Evolutionary conservation across 768 basidiomycete genomes (phyloP).

Genomic region (Leccinum variicolor): DNA sequence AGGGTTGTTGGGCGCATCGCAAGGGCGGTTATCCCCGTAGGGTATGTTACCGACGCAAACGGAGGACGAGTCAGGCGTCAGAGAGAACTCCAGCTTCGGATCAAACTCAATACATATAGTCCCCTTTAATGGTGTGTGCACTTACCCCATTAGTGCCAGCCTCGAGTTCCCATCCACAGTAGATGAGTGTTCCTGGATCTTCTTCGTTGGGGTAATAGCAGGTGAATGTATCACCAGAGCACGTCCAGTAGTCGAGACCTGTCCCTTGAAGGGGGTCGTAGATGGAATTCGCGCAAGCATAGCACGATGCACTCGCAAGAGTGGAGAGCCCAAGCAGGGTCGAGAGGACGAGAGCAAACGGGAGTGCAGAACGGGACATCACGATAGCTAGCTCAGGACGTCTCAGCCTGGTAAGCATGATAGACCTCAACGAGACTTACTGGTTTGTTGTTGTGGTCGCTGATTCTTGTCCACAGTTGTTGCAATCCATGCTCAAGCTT

Average conservation of each 20-base stretch:
- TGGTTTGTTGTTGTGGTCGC: background rate
- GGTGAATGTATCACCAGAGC: conserved; percentile 2
- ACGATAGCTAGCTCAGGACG: background rate
- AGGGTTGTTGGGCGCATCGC: conserved; percentile 4
- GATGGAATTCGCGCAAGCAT: conserved; percentile 3
- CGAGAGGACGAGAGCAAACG: background rate
- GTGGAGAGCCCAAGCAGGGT: conserved; percentile 1
- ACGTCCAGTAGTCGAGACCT: conserved; percentile 9
- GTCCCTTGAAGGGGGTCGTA: background rate
- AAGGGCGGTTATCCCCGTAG: conserved; percentile 1
- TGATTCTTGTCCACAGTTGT: background rate
- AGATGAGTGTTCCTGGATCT: conserved; percentile 9
- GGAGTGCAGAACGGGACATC: background rate
- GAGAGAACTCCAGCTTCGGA: background rate
- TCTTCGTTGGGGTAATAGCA: conserved; percentile 12
- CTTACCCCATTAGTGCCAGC: background rate
- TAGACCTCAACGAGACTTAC: background rate
- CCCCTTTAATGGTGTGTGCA: background rate
- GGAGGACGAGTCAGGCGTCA: conserved; percentile 1
- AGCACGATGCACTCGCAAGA: background rate
- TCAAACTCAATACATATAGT: background rate
- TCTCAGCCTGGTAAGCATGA: background rate
- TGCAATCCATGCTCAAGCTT: too few relatives aligned
- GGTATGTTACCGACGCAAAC: background rate
- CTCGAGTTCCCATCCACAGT: background rate